Conservation (phyloP, 768 basidiomycete genomes). For the Neoboletus brunneissimus region DNA sequence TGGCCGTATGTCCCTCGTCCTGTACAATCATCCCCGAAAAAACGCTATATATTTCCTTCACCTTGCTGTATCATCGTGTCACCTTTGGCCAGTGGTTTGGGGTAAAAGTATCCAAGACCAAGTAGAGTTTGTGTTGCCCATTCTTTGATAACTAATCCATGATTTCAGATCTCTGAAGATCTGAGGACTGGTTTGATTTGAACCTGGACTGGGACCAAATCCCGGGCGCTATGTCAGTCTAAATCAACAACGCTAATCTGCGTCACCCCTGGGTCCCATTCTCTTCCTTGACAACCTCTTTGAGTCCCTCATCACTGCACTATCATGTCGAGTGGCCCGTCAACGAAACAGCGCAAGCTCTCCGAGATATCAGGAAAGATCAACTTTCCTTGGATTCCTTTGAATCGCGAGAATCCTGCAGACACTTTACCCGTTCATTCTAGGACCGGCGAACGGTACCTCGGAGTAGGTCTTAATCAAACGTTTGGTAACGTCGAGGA, state of each 20-base stretch:
- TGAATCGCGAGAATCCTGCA: not conserved
- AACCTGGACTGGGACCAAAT: constrained; percentile 6
- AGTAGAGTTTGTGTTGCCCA: constrained; percentile 1
- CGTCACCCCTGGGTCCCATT: not conserved
- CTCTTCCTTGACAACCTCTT: not conserved
- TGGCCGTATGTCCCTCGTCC: constrained; percentile 19
- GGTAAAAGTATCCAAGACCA: constrained; percentile 3
- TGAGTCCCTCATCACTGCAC: not conserved
- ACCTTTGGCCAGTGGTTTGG: not conserved
- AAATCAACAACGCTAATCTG: not conserved
- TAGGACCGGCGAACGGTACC: not conserved
- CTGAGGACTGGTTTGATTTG: constrained; percentile 13
- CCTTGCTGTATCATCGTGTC: constrained; percentile 9
- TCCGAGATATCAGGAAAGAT: not conserved
- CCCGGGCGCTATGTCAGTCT: not conserved
- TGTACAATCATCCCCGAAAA: constrained; percentile 25
- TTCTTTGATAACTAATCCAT: not conserved
- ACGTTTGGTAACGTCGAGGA: constrained; percentile 9
- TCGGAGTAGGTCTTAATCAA: not conserved
- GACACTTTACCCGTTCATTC: constrained; percentile 1
- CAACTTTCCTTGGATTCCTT: not conserved
- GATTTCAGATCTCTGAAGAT: constrained; percentile 5
- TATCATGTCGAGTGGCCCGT: constrained; percentile 13
- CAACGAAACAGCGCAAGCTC: constrained; percentile 8
- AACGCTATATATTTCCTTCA: constrained; percentile 15